Base-by-base conservation (phyloP, 805 yeast species). In the Kazachstania africana region DNA sequence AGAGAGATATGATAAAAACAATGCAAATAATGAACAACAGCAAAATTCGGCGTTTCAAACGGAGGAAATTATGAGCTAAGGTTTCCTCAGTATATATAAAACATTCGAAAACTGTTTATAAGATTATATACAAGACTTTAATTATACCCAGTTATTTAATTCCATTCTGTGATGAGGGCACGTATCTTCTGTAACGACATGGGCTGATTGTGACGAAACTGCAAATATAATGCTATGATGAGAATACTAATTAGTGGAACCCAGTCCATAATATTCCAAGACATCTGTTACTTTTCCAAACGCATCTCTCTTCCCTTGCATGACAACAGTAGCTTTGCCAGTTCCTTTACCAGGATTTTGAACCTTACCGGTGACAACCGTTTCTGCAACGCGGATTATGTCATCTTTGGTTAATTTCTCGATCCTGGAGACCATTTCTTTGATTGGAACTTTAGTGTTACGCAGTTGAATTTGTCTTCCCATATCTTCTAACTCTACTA, bases 401-500 rank as follows among this genome's bases (percentile, higher is more conserved):
- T 88, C 95, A 5, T 58, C 59, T 3, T 74, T 66, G 0, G 82
- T 69, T 38, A 91, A 68, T 8, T 54, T 50, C 36, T 80, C 85
- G 38, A 91, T 84, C 46, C 75, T 74, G 5, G 56, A 61, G 35
- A 88, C 77, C 94, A 88, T 85, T 47, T 85, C 94, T 21, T 65
- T 60, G 6, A 84, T 77, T 10, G 81, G 73, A 6, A 87, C 70
- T 41, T 80, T 72, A 42, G 69, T 70, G 26, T 84, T 83, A 50
- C 80, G 84, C 28, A 82, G 72, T 56, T 82, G 94, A 16, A 91
- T 74, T 56, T 91, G 98, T 56, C 97, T 74, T 10, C 97, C 97
- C 59, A 87, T 66, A 48, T 91, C 98, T 58, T 91, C 98, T 34
- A 91, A 63, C 49, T 83, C 87, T n/a, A 93, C 93, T 66, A 88